Conservation (phyloP, 2,329 filamentous ascomycete species). For the Colletotrichum orbiculare region DNA sequence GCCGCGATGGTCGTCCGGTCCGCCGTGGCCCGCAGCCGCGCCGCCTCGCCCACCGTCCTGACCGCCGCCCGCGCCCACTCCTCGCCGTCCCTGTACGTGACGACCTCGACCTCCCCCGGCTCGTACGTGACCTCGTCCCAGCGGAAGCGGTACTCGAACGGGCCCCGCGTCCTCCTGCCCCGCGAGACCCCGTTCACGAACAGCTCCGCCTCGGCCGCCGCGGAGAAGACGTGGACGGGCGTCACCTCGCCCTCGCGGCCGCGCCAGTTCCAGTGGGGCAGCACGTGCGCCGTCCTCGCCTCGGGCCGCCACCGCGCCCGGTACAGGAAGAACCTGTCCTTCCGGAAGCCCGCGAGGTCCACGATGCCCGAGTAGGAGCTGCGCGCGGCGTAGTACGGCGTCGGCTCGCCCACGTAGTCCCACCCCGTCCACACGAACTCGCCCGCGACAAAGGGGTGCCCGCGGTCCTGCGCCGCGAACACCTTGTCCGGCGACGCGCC, state of each 20-base stretch:
- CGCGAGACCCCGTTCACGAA: constrained; percentile 62
- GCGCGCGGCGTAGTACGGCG: constrained; percentile 58
- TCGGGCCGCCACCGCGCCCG: constrained; percentile 64
- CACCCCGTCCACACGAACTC: constrained; percentile 65
- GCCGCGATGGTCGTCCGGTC: constrained; percentile 52
- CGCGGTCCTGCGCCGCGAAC: constrained; percentile 57
- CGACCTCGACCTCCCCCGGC: constrained; percentile 58
- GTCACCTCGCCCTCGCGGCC: constrained; percentile 58
- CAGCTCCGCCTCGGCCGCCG: constrained; percentile 64
- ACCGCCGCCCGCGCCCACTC: constrained; percentile 57
- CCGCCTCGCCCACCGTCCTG: constrained; percentile 53
- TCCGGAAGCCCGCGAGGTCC: constrained; percentile 67
- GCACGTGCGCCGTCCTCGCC: constrained; percentile 60
- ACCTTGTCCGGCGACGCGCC: constrained; percentile 65
- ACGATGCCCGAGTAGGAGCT: constrained; percentile 68
- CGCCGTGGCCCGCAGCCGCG: constrained; percentile 50
- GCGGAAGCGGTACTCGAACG: constrained; percentile 59
- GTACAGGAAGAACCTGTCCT: constrained; percentile 67
- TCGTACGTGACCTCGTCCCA: constrained; percentile 63
- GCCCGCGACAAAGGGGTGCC: constrained; percentile 60
- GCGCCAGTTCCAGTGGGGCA: constrained; percentile 68
- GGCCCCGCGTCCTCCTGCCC: constrained; percentile 50
- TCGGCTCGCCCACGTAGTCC: constrained; percentile 63
- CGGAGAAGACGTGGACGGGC: constrained; percentile 65
- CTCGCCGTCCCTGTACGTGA: constrained; percentile 58